These are phyloP conservation scores for Termitomyces sp. DNA, from an alignment of 768 basidiomycete genomes.

Conservation along the genomic window DNA sequence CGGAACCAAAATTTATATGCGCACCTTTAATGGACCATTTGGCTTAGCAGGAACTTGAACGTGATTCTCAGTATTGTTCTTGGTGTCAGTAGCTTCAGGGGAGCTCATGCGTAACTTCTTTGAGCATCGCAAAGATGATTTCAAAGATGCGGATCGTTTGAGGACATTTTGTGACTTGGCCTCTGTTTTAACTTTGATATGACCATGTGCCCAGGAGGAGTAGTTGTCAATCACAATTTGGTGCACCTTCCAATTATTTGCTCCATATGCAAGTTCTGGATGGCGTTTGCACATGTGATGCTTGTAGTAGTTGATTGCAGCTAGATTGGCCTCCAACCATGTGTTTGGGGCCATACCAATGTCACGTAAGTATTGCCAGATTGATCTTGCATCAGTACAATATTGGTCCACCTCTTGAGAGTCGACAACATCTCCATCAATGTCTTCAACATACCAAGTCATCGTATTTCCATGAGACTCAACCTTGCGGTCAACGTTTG, in stretches of 20 bases:
- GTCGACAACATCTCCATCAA: constrained; percentile 1
- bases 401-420: background rate
- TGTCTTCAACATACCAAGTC: constrained; percentile 3
- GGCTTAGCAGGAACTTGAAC: background rate
- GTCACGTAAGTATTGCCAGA: background rate
- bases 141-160: background rate
- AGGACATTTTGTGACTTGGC: background rate
- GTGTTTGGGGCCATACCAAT: no score
- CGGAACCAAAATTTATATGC: no score
- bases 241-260: constrained; percentile 8
- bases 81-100: background rate
- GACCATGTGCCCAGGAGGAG: background rate
- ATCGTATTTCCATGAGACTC: background rate
- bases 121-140: background rate
- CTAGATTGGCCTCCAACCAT: no score
- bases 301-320: constrained; percentile 8
- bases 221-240: constrained; percentile 7
- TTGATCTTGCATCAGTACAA: background rate
- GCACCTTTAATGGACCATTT: no score
- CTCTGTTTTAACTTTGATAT: background rate
- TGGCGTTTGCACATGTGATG: constrained; percentile 4
- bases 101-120: background rate
- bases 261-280: constrained; percentile 4
- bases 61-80: background rate
- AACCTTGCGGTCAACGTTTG: background rate